These are phyloP conservation scores for Pinus albicaulis DNA, from an alignment of 75 land plant genomes.

Conservation along the genomic window DNA sequence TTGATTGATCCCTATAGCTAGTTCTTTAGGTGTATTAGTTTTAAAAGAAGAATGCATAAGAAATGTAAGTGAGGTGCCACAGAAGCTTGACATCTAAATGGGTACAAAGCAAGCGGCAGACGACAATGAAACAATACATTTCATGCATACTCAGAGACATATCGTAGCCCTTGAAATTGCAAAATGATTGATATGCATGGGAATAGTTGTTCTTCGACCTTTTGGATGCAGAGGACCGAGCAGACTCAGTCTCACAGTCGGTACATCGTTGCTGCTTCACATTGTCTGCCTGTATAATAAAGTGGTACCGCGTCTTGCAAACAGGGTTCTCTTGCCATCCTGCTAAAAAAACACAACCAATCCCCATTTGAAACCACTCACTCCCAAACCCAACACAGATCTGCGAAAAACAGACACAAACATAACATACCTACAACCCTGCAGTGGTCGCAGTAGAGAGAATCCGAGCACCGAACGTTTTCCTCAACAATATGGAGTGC, in stretches of 20 bases:
- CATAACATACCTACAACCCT: slow-evolving; percentile 77
- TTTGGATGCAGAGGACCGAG: background rate
- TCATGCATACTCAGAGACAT: too few species aligned
- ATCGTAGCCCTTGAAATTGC: too few species aligned
- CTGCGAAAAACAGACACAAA: background rate
- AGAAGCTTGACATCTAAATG: too few species aligned
- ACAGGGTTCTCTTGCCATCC: slow-evolving; percentile 87
- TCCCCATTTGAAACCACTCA: background rate
- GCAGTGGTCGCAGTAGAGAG: slow-evolving; percentile 84
- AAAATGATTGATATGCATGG: too few species aligned
- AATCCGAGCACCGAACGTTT: slow-evolving; percentile 43
- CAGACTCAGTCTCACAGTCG: background rate
- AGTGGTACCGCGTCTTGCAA: slow-evolving; percentile 74
- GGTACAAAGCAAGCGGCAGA: too few species aligned
- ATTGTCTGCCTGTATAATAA: slow-evolving; percentile 58
- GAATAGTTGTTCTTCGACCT: too few species aligned
- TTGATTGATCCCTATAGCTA: too few species aligned
- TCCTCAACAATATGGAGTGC: slow-evolving; percentile 72
- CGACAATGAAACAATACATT: too few species aligned
- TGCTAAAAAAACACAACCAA: slow-evolving; percentile 8
- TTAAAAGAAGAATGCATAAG: too few species aligned
- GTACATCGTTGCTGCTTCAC: background rate
- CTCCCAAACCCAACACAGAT: too few species aligned
- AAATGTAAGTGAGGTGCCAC: too few species aligned
- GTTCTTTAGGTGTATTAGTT: too few species aligned